Evolutionary conservation across 2,329 filamentous ascomycete species (phyloP), one percentile per base, ranked within the genome.

Genomic region (Talaromyces sp.): DNA sequence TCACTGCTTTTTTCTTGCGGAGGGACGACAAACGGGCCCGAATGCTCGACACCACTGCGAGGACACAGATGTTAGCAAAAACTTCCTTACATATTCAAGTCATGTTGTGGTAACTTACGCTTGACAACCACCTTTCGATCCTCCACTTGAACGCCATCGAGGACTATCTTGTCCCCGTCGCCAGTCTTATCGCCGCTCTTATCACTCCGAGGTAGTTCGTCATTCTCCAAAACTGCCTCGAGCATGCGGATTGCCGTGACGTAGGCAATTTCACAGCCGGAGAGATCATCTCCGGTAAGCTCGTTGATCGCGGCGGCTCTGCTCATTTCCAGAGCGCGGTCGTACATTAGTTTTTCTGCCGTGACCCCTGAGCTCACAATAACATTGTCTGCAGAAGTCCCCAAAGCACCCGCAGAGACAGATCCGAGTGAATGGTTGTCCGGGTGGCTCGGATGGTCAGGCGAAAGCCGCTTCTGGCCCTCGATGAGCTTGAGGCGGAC

Each of bases 331-430:
- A 98, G 80, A 0, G 95, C 95, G 54, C 95, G 90, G 68, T 99
- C 95, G 72, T 97, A 99, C 92, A 99, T 97, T 53, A 99, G 81
- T 77, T 93, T 96, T 78, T 98, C 95, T 0, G 95, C 95, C 25
- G 92, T 97, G 60, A 97, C 88, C 1, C 93, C 95, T 2, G 91
- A 87, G 15, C 91, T 96, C 28, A 99, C 83, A 55, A 90, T 85
- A 28, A 97, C 92, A 58, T 91, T 89, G 63, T 95, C 91, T 2
- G 86, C 84, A 17, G 88, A 88, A 3, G 86, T 84, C n/a, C 83
- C 84, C 60, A 87, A 79, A 3, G 81, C 81, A 15, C 83, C 82
- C 1, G 82, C 82, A 3, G 84, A 79, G 36, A 81, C 79, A 2
- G 84, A 84, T 22, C 85, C 84, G 30, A 81, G 75, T 2, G 84